Percentiles rank a stretch among this genome's conserved stretches.
Conservation (phyloP, 352 stramenopile genomes). For the Globisporangium splendens region DNA sequence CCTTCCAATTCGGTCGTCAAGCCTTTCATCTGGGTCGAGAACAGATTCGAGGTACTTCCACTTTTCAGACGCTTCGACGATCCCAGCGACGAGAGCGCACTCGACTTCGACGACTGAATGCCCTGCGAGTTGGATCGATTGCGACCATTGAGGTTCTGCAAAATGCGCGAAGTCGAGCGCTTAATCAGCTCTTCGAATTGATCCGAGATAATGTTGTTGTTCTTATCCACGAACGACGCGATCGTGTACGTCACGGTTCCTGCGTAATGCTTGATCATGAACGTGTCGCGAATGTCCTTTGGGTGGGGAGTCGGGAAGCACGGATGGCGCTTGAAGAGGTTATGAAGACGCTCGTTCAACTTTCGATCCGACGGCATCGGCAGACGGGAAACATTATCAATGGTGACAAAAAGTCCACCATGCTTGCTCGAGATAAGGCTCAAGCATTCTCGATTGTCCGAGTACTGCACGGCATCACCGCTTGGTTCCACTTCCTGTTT, state of each 20-base stretch:
- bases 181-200: conserved; percentile 87
- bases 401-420: conserved; percentile 79
- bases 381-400: conserved; percentile 83
- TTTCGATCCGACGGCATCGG: conserved; percentile 86
- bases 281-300: conserved; percentile 81
- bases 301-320: conserved; percentile 85
- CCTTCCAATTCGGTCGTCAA: conserved; percentile 78
- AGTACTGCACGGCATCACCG: conserved; percentile 60
- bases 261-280: conserved; percentile 84
- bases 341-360: conserved; percentile 81
- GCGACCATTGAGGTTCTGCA: conserved; percentile 64
- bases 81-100: conserved; percentile 31
- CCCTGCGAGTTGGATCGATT: conserved; percentile 40
- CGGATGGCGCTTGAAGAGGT: conserved; percentile 73
- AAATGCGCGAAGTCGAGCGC: conserved; percentile 62
- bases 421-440: conserved; percentile 81
- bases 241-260: conserved; percentile 84
- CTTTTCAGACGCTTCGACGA: conserved; percentile 59
- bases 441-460: conserved; percentile 84
- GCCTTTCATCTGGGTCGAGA: conserved; percentile 83
- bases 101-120: conserved; percentile 47
- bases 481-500: conserved; percentile 35
- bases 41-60: conserved; percentile 65
- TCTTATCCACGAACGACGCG: conserved; percentile 87
- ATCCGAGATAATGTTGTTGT: conserved; percentile 89